phyloP scores from a whole-genome alignment of 768 basidiomycete species.

The Suillus tomentosus region DNA sequence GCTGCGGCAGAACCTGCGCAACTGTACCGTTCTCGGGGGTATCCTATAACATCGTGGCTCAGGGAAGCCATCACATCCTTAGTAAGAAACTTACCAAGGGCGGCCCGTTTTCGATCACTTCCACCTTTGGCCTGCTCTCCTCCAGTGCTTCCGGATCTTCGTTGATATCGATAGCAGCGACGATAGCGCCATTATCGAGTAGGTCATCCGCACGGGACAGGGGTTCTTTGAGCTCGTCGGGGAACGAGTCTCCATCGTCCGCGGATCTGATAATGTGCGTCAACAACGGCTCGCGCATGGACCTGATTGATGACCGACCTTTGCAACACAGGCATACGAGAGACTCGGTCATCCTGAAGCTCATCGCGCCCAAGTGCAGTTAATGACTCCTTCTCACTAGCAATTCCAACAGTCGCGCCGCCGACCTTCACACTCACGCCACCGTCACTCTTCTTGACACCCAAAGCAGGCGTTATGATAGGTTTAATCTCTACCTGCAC shows the following conservation, averaged over 20 bases:
- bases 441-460: constrained; percentile 15
- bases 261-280: constrained; percentile 41
- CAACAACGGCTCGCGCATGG: constrained; percentile 11
- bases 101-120: constrained; percentile 21
- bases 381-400: constrained; percentile 76
- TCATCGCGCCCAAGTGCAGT: constrained; percentile 74
- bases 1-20: constrained; percentile 21
- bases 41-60: constrained; percentile 22
- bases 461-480: constrained; percentile 30
- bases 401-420: constrained; percentile 44
- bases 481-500: constrained; percentile 61
- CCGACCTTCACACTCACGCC: constrained; percentile 34
- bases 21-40: constrained; percentile 27
- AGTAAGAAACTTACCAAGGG: constrained; percentile 23
- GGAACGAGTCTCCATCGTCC: constrained; percentile 58
- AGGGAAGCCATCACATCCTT: background rate
- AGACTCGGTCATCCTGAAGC: constrained; percentile 68
- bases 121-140: constrained; percentile 22
- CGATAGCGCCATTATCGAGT: constrained; percentile 43
- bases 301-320: constrained; percentile 37
- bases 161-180: constrained; percentile 15
- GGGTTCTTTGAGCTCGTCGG: constrained; percentile 60
- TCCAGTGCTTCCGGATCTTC: constrained; percentile 22
- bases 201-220: constrained; percentile 63
- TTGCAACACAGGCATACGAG: constrained; percentile 66